Percentiles rank a stretch among this genome's conserved stretches.
phyloP scores from a whole-genome alignment of 495 filamentous ascomycete genomes.

The Lentithecium fluviatile region DNA sequence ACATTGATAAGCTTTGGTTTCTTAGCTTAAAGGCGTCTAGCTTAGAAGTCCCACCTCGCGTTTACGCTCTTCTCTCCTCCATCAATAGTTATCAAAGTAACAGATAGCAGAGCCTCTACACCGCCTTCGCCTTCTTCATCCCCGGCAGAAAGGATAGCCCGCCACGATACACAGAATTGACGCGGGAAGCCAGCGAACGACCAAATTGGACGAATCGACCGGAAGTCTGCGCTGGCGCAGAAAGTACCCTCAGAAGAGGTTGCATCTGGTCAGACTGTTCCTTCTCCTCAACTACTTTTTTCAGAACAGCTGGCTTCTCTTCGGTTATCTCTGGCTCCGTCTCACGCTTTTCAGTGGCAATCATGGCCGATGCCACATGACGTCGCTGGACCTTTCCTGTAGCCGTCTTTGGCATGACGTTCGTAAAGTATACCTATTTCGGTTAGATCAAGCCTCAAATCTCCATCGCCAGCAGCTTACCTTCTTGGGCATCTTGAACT shows the following conservation, averaged over 20 bases:
- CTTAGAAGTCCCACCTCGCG: too few species aligned
- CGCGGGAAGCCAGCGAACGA: slow-evolving; percentile 14
- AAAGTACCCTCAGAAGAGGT: neutral
- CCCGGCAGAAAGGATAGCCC: slow-evolving; percentile 6
- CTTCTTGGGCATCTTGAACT: slow-evolving; percentile 26
- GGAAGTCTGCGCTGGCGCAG: neutral
- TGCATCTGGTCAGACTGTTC: neutral
- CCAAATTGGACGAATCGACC: slow-evolving; percentile 10
- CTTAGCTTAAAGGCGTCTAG: too few species aligned
- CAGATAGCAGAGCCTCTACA: slow-evolving; percentile 1
- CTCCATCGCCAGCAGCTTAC: neutral
- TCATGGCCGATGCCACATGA: slow-evolving; percentile 74
- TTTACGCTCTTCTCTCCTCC: too few species aligned
- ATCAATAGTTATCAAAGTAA: neutral
- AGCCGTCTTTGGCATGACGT: slow-evolving; percentile 79
- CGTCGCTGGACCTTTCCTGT: slow-evolving; percentile 81
- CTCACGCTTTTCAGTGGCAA: slow-evolving; percentile 47
- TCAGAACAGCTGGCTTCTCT: neutral
- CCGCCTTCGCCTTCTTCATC: slow-evolving; percentile 9
- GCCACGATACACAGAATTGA: slow-evolving; percentile 9
- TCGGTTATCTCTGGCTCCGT: neutral
- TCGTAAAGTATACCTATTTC: slow-evolving; percentile 66
- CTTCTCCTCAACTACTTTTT: neutral
- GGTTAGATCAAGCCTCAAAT: neutral
- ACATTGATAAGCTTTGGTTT: too few species aligned